These are phyloP conservation scores for Tausonia pullulans DNA, from an alignment of 1,284 basidiomycete species.

Conservation along the genomic window DNA sequence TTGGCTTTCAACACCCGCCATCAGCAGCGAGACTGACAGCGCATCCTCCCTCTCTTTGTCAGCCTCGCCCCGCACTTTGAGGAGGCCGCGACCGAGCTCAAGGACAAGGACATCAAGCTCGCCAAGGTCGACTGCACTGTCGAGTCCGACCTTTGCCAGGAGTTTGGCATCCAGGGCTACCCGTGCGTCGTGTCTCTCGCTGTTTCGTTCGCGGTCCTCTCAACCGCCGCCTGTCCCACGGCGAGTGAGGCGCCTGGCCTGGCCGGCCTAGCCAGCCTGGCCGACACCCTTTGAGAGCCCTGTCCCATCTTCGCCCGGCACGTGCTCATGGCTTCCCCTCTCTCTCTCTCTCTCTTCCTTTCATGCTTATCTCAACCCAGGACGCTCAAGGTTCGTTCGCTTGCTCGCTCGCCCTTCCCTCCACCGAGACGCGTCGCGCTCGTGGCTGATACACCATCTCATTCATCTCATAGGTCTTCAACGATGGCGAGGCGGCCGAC, in stretches of 20 bases:
- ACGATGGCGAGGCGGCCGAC: conserved; percentile 62
- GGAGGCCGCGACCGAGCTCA: conserved; percentile 85
- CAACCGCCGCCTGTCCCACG: background rate
- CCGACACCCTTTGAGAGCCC: too few relatives aligned
- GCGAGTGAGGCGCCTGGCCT: too few relatives aligned
- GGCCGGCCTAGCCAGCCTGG: too few relatives aligned
- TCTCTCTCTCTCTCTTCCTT: too few relatives aligned
- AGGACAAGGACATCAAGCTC: conserved; percentile 72
- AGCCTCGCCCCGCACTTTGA: conserved; percentile 83
- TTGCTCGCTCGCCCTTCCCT: background rate
- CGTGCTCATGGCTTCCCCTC: too few relatives aligned
- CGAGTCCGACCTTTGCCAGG: conserved; percentile 71
- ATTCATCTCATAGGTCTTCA: conserved; percentile 56
- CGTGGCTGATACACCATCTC: too few relatives aligned
- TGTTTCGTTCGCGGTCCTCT: background rate
- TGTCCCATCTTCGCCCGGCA: too few relatives aligned
- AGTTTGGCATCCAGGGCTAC: conserved; percentile 78
- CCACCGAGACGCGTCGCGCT: background rate
- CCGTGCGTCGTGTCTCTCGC: conserved; percentile 49
- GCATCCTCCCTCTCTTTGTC: background rate
- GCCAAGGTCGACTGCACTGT: conserved; percentile 71
- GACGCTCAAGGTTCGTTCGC: background rate
- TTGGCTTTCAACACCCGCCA: background rate
- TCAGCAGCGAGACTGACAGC: background rate
- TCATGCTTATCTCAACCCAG: background rate